These are phyloP conservation scores for Aciculoconidium aculeatum DNA, from an alignment of 805 yeast genomes.

Conservation along the genomic window DNA sequence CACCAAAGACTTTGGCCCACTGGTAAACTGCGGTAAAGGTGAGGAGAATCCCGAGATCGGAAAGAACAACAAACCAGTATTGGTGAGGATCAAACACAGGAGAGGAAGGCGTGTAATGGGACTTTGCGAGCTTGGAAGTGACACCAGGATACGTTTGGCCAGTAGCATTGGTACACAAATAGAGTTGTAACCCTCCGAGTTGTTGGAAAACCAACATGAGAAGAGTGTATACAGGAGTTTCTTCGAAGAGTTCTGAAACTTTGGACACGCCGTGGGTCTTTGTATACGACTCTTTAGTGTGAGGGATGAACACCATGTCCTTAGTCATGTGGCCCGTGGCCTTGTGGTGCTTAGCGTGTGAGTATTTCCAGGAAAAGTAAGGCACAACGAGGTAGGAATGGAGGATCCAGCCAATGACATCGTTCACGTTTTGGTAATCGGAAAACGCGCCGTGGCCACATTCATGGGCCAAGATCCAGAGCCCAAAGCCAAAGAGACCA, in stretches of 20 bases:
- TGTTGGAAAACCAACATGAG: conserved; percentile 58
- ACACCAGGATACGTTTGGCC: conserved; percentile 57
- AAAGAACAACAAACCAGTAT: conserved; percentile 62
- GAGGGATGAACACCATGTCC: conserved; percentile 83
- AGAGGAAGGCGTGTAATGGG: conserved; percentile 69
- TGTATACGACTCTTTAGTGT: conserved; percentile 53
- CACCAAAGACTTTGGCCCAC: conserved; percentile 60
- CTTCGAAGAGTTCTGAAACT: conserved; percentile 58
- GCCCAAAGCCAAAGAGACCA: conserved; percentile 69
- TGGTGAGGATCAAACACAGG: conserved; percentile 72
- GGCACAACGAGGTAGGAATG: conserved; percentile 80
- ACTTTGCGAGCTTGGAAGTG: conserved; percentile 43
- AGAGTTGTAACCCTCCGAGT: conserved; percentile 68
- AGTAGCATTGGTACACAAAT: conserved; percentile 65
- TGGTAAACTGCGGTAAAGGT: conserved; percentile 49
- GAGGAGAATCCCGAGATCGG: conserved; percentile 64
- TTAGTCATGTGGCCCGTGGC: conserved; percentile 78
- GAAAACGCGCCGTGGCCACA: conserved; percentile 88
- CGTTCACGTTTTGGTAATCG: conserved; percentile 67
- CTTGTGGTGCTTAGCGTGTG: conserved; percentile 86
- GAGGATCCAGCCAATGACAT: conserved; percentile 75
- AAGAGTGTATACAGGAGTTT: conserved; percentile 67
- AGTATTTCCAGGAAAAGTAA: conserved; percentile 79
- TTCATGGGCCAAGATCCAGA: conserved; percentile 87
- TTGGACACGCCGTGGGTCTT: conserved; percentile 30